These are phyloP conservation scores for Fusarium sp. DNA, from an alignment of 2,329 filamentous ascomycete species.

Conservation along the genomic window DNA sequence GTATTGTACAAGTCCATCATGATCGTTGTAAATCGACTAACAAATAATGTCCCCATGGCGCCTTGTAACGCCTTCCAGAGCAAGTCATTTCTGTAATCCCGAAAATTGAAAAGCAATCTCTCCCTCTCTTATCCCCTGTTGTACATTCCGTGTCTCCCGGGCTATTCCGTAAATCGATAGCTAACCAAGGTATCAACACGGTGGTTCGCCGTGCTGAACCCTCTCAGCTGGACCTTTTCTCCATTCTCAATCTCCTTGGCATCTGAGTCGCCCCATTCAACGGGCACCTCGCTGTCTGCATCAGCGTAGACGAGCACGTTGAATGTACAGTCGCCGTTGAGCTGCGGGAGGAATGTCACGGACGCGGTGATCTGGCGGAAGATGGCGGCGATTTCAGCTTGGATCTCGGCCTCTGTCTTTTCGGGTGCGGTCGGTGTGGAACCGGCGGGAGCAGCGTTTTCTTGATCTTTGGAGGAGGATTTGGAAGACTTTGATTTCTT, in stretches of 20 bases:
- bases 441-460: conserved; percentile 66
- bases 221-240: conserved; percentile 93
- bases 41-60: conserved; percentile 14
- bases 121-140: background rate
- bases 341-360: conserved; percentile 94
- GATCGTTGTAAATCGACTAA: conserved; percentile 16
- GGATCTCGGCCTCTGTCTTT: conserved; percentile 93
- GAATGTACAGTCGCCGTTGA: conserved; percentile 92
- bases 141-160: background rate
- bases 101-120: conserved; percentile 1
- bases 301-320: conserved; percentile 98
- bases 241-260: conserved; percentile 95
- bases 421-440: conserved; percentile 56
- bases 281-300: conserved; percentile 92
- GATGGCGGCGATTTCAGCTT: conserved; percentile 93
- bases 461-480: conserved; percentile 69
- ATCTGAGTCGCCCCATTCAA: conserved; percentile 98
- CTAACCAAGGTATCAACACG: conserved; percentile 95
- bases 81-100: conserved; percentile 8
- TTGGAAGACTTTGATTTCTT: conserved; percentile 54
- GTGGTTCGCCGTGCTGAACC: conserved; percentile 95
- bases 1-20: conserved; percentile 39
- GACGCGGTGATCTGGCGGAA: conserved; percentile 98
- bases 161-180: conserved; percentile 68
- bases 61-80: conserved; percentile 38